Conservation (phyloP, 768 basidiomycete species). For the Phallus indusiatus region DNA sequence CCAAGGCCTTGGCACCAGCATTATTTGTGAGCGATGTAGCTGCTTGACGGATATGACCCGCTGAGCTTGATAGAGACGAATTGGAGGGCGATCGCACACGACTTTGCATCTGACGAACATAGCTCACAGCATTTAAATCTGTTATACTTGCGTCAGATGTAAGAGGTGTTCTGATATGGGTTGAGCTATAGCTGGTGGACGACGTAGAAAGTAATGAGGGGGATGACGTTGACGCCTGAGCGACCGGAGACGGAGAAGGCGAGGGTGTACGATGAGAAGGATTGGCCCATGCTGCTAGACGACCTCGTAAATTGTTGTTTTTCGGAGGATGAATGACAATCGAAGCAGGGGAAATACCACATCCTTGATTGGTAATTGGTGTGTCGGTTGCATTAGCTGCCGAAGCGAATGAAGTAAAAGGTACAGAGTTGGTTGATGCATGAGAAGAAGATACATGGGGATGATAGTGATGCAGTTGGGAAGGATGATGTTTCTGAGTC, state of each 20-base stretch:
- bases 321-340: conserved; percentile 23
- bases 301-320: conserved; percentile 34
- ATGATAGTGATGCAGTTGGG: background rate
- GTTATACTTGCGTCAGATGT: conserved; percentile 1
- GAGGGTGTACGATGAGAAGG: conserved; percentile 12
- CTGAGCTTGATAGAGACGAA: background rate
- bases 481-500: background rate
- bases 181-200: background rate
- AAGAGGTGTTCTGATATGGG: background rate
- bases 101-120: conserved; percentile 6
- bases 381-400: conserved; percentile 23
- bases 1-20: conserved; percentile 57
- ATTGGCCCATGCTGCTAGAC: conserved; percentile 40
- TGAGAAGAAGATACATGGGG: background rate
- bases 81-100: conserved; percentile 4
- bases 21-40: conserved; percentile 64
- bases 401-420: conserved; percentile 10
- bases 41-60: conserved; percentile 38
- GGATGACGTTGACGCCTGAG: conserved; percentile 10
- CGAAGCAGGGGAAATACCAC: conserved; percentile 26
- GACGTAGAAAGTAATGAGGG: background rate
- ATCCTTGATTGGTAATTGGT: conserved; percentile 33
- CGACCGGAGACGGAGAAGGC: conserved; percentile 11
- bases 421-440: background rate
- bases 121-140: background rate